Evolutionary conservation across 441 rosid species (phyloP), one percentile per base, ranked within the genome.

Genomic region (Raphanus hybrid): DNA sequence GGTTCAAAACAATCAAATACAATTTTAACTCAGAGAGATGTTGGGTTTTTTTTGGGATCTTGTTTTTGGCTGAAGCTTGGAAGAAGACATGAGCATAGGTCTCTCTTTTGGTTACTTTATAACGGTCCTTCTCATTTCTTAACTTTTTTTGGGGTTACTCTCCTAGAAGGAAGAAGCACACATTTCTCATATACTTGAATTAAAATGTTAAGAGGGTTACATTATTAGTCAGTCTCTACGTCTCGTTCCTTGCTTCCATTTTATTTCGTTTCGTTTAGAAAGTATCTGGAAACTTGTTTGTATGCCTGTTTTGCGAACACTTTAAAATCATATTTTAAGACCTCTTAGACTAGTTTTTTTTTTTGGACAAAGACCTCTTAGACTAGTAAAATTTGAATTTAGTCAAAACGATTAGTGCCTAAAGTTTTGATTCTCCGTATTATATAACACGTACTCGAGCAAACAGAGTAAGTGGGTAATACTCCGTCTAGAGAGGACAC

Each of bases 31-130:
- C 62, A 15, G 58, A 23, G 55, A 55, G 70, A 32, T 43, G 70
- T 67, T 60, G 27, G 27, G 8, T 12, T 59, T 69, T 39, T 54
- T 69, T 39, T 54, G 68, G 50, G 59, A 39, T 64, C 54, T 62
- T 63, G 61, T 77, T 71, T 66, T 32, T 29, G 7, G 71, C 32
- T n/a, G 69, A 55, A 75, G 73, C 68, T 75, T 75, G 2, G 5
- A 3, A 29, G 11, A 77, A 29, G 11, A 77, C 71, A 26, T 9
- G 71, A 57, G 60, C 70, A 67, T 39, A 78, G 78, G 54, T 52
- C 26, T 77, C 41, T 73, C 32, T 68, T 54, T 67, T 68, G 78
- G 48, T 63, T 3, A 12, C 34, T 69, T 52, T 62, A 62, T 35
- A 63, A 48, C 34, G 9, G 45, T 75, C 41, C 41, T 29, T 59